These are phyloP conservation scores for Tulasnella sp. DNA, from an alignment of 768 basidiomycete species.

Conservation along the genomic window DNA sequence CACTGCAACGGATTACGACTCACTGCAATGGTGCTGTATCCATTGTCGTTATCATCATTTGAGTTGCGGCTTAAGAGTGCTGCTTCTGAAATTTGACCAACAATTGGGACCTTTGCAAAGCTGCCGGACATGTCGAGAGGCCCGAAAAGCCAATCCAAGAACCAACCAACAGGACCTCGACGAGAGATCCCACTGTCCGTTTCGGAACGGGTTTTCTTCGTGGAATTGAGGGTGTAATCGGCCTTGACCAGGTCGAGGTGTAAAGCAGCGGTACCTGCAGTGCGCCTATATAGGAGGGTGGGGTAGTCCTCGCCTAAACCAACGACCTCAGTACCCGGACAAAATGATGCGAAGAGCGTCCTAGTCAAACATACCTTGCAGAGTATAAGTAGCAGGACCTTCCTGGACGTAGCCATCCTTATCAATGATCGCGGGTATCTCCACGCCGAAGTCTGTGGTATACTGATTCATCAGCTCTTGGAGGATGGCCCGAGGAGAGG, in stretches of 20 bases:
- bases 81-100: constrained; percentile 11
- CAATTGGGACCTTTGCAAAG: constrained; percentile 30
- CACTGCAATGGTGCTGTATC: constrained; percentile 14
- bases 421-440: constrained; percentile 18
- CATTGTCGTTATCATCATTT: not conserved
- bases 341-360: no score
- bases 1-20: not conserved
- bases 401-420: not conserved
- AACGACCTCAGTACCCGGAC: not conserved
- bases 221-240: not conserved
- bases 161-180: not conserved
- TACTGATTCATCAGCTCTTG: not conserved
- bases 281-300: constrained; percentile 24
- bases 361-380: constrained; percentile 13
- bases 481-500: not conserved
- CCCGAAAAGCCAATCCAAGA: constrained; percentile 21
- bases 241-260: constrained; percentile 34
- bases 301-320: constrained; percentile 22
- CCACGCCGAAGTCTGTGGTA: constrained; percentile 1
- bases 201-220: not conserved
- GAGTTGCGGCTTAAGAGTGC: constrained; percentile 4
- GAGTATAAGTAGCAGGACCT: constrained; percentile 10
- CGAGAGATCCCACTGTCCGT: not conserved
- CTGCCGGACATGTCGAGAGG: not conserved
- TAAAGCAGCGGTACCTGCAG: constrained; percentile 31